Evolutionary conservation across 2,329 filamentous ascomycete species (phyloP), one percentile per base, ranked within the genome.

Genomic region (Chrysoporthe puriensis): DNA sequence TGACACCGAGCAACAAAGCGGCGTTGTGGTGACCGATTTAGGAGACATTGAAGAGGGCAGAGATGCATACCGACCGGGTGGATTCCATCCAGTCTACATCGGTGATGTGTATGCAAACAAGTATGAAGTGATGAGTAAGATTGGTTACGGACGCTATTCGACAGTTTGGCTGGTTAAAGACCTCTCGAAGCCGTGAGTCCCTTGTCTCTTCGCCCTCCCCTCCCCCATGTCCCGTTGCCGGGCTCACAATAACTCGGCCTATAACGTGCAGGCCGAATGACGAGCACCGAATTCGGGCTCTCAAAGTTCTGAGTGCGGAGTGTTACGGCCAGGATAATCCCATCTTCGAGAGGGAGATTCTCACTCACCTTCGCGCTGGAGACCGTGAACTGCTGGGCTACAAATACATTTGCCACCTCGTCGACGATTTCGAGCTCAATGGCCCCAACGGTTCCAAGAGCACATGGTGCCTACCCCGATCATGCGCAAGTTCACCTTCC

Each of bases 361-460:
- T 66, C 18, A 54, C 32, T 8, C 64, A 62, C 42, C 48, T 66
- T 32, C 46, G 64, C 16, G 40, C 11, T 16, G 58, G 42, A 1
- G 11, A 66, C 40, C 46, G 18, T 7, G 48, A 44, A 2, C 64
- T 68, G 7, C 1, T 58, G 3, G 74, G 73, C 4, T 73, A 71
- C 61, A 48, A 57, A 6, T 71, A 73, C 61, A 59, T 75, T 11
- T 64, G 67, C 60, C 70, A 71, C 36, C 71, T 76, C 0, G 42
- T 71, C 7, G 74, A 75, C 40, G 66, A 71, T 18, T 76, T 75
- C 44, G 69, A 71, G 57, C 66, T 73, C 21, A 26, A 66, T 26
- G 72, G 73, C 0, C 72, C 71, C 26, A 72, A 73, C 61, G 73
- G 54, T 71, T 71, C 56, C 8, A 18, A 0, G 56, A 70, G n/a